Evolutionary conservation across 805 yeast species (phyloP).

Genomic region (Hyphopichia homilentoma): DNA sequence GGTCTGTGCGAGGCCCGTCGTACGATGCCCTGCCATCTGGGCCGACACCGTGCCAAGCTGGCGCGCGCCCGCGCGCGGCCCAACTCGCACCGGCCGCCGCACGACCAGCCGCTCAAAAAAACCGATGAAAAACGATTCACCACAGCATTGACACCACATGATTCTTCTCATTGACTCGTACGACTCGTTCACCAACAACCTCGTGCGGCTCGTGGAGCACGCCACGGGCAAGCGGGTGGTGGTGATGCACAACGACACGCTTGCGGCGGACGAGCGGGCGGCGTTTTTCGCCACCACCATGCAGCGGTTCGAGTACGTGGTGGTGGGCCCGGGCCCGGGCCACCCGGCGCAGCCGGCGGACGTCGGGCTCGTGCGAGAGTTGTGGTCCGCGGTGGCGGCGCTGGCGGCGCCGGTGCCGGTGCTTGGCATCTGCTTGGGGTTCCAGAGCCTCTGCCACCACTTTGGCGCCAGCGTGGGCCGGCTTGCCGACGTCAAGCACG

Average conservation of each 20-base stretch:
- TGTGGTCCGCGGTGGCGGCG: constrained; percentile 16
- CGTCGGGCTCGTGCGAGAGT: constrained; percentile 72
- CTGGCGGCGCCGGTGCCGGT: constrained; percentile 48
- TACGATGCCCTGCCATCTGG: no score
- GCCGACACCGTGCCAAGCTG: no score
- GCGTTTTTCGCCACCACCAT: constrained; percentile 40
- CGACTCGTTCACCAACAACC: constrained; percentile 90
- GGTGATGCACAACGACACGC: constrained; percentile 63
- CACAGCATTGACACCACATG: no score
- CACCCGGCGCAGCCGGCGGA: constrained; percentile 63
- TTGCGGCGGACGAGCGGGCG: constrained; percentile 26
- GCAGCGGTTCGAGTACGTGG: constrained; percentile 62
- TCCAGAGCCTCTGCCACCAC: constrained; percentile 71
- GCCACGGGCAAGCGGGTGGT: constrained; percentile 49
- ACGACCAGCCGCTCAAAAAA: no score
- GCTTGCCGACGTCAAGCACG: constrained; percentile 69
- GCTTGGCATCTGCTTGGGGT: constrained; percentile 90
- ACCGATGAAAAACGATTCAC: no score
- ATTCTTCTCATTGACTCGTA: constrained; percentile 85
- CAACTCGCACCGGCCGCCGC: no score
- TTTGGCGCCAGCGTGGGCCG: constrained; percentile 55
- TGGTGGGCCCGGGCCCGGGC: constrained; percentile 98
- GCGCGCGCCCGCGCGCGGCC: no score
- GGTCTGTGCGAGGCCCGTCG: no score
- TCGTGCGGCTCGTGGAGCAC: constrained; percentile 55